Percentiles rank a stretch among this genome's conserved stretches.
Conservation (phyloP, 2,329 filamentous ascomycete species). For the Bipolaris bicolor region DNA sequence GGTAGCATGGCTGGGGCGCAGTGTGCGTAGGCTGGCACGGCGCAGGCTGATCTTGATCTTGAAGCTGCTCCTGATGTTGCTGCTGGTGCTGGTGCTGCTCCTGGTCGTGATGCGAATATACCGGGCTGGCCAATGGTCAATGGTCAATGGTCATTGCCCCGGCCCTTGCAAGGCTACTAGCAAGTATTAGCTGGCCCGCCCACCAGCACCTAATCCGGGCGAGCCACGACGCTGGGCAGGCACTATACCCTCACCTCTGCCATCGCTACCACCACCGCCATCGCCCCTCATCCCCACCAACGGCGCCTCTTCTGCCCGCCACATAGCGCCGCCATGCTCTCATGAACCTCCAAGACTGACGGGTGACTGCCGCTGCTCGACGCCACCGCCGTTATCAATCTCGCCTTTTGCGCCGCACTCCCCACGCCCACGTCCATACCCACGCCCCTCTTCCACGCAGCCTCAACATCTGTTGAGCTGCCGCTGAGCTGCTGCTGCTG, state of each 20-base stretch:
- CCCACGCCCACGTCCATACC: no score
- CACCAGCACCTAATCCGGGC: conserved; percentile 3
- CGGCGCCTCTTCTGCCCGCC: conserved; percentile 18
- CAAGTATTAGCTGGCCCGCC: neutral
- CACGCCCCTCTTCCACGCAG: conserved; percentile 10
- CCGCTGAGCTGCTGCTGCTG: neutral
- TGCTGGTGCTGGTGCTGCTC: no score
- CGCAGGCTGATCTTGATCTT: neutral
- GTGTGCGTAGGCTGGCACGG: neutral
- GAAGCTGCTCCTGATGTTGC: no score
- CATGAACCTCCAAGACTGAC: conserved; percentile 18
- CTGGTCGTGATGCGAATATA: no score
- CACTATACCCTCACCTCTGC: conserved; percentile 2
- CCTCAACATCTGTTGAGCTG: conserved; percentile 1
- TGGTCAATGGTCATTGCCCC: neutral
- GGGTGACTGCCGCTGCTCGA: conserved; percentile 25
- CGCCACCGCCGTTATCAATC: conserved; percentile 7
- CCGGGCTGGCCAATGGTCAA: no score
- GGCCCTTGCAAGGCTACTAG: neutral
- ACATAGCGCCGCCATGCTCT: conserved; percentile 15
- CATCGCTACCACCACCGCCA: neutral
- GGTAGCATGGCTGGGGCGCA: neutral
- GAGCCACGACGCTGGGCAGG: conserved; percentile 8
- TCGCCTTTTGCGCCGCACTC: conserved; percentile 5
- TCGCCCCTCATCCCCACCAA: neutral